Conservation (phyloP, 768 basidiomycete species). For the Lyophyllum decastes region DNA sequence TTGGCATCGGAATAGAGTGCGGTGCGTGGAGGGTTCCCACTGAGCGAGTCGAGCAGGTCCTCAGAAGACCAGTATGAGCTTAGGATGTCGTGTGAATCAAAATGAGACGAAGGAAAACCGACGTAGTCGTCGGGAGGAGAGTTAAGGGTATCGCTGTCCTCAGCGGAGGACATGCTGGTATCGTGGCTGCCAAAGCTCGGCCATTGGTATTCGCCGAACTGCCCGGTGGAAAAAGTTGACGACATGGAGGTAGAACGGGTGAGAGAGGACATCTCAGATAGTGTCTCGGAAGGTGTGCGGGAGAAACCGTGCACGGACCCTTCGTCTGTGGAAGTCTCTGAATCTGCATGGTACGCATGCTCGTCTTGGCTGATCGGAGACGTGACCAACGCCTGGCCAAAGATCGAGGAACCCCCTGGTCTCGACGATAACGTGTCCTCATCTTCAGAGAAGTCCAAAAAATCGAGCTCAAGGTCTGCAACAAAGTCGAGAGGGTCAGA, state of each 20-base stretch:
- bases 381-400: background rate
- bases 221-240: constrained; percentile 34
- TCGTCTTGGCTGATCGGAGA: constrained; percentile 8
- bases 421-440: constrained; percentile 8
- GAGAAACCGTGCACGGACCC: constrained; percentile 18
- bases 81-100: constrained; percentile 19
- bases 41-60: constrained; percentile 15
- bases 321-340: constrained; percentile 18
- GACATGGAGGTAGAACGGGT: constrained; percentile 44
- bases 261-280: constrained; percentile 34
- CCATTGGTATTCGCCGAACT: constrained; percentile 21
- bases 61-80: constrained; percentile 22
- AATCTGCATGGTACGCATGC: constrained; percentile 15
- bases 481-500: constrained; percentile 17
- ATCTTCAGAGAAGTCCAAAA: constrained; percentile 22
- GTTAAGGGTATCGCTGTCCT: constrained; percentile 27
- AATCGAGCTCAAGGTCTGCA: constrained; percentile 17
- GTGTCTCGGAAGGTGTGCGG: constrained; percentile 28
- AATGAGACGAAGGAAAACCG: constrained; percentile 19
- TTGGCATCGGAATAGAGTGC: constrained; percentile 14
- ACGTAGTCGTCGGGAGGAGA: constrained; percentile 27
- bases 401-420: background rate
- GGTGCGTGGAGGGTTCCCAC: constrained; percentile 3
- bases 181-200: constrained; percentile 13
- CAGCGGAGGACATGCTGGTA: constrained; percentile 21